Evolutionary conservation across 2,329 filamentous ascomycete genomes (phyloP), one percentile per base, ranked within the genome.

Genomic region (Tolypocladium pustulatum): DNA sequence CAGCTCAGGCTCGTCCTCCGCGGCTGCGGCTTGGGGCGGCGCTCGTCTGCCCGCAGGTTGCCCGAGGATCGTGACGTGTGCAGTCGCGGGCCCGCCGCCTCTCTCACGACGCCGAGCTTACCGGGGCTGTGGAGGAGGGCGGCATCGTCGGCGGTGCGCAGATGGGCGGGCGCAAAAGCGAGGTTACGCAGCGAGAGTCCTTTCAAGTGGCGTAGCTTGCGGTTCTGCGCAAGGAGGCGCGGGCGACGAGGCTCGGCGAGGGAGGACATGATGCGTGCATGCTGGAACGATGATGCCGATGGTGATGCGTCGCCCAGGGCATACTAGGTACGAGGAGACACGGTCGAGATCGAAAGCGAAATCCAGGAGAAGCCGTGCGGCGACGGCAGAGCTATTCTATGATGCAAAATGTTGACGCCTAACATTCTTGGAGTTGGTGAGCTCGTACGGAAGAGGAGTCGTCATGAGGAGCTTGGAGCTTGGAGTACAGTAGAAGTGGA

Each of bases 131-230:
- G 85, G 63, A 86, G 86, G 37, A 90, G 83, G 38, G 88, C 81
- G 37, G 85, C 87, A 65, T 92, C 89, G 72, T 96, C 92, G 73
- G 93, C 89, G 67, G 88, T 87, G 43, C 90, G 72, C 80, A 76
- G 67, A 75, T 76, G 63, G 77, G 76, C 60, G 78, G 76, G 62
- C 77, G 78, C 78, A 64, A 96, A 86, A 61, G 85, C 86, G 51
- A 97, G 78, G 72, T 97, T 97, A 59, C 93, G 90, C 56, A 97
- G 76, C 58, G 89, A 93, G 65, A 97, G 84, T 64, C 90, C 91
- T 66, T 90, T 87, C 5, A 97, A 81, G 76, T 97, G 92, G 58
- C 93, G 86, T 57, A 97, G 80, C 71, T 88, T 91, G 71, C 91
- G 89, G 72, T 96, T 97, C 80, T 94, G 82, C 22, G 83, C 76